A percentile compares a stretch with the other conserved stretches of the same genome.
These are phyloP conservation scores for Neurospora sp. DNA, from an alignment of 495 filamentous ascomycete species.

Conservation along the genomic window DNA sequence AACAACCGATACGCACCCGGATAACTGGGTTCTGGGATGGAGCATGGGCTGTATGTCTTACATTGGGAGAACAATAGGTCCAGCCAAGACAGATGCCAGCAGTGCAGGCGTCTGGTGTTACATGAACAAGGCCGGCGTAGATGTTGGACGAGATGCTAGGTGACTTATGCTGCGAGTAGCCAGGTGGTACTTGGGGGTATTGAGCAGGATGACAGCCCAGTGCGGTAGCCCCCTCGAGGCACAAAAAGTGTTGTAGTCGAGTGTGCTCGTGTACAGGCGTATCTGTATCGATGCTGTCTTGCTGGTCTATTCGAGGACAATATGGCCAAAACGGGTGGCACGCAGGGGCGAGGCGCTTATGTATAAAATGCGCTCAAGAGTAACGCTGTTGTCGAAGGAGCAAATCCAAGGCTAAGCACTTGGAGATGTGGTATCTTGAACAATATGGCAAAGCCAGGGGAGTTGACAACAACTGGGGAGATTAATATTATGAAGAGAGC, in stretches of 20 bases:
- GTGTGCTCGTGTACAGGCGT: background rate
- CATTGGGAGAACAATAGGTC: slow-evolving; percentile 1
- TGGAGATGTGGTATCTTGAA: background rate
- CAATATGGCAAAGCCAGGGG: slow-evolving; percentile 28
- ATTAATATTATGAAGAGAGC: slow-evolving; percentile 20
- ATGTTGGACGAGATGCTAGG: background rate
- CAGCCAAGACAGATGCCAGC: background rate
- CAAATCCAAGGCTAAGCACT: background rate
- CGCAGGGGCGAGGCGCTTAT: background rate
- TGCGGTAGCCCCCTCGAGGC: background rate
- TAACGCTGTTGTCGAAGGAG: background rate
- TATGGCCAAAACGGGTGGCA: background rate
- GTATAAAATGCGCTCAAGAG: background rate
- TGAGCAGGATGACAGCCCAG: slow-evolving; percentile 1
- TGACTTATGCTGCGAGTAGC: slow-evolving; percentile 1
- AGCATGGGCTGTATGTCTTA: slow-evolving; percentile 12
- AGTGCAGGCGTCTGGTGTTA: slow-evolving; percentile 4
- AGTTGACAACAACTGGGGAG: slow-evolving; percentile 22
- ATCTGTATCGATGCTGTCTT: background rate
- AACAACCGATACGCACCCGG: slow-evolving; percentile 16
- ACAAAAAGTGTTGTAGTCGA: background rate
- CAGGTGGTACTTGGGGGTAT: slow-evolving; percentile 6
- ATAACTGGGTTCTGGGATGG: slow-evolving; percentile 17
- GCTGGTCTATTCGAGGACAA: background rate
- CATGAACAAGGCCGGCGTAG: background rate